phyloP scores from a whole-genome alignment of 208 protist species.

The Trypanosomatidae sp. region DNA sequence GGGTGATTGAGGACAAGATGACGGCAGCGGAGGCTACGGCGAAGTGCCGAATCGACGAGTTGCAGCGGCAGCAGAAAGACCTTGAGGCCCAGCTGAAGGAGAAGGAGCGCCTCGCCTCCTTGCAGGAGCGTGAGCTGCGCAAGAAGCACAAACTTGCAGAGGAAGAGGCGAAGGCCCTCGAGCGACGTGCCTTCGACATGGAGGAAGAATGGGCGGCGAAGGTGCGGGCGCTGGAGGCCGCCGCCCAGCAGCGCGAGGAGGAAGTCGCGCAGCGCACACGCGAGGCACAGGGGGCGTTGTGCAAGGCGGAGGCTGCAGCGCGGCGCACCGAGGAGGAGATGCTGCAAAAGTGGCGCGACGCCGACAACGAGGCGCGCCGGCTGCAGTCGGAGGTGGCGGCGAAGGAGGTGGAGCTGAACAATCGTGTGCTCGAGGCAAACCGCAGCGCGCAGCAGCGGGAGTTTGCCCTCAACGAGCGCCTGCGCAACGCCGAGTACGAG shows the following conservation, averaged over 20 bases:
- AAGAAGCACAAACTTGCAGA: constrained; percentile 33
- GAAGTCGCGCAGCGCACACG: constrained; percentile 35
- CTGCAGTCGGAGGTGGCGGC: constrained; percentile 47
- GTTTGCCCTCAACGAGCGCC: constrained; percentile 39
- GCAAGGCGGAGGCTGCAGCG: constrained; percentile 40
- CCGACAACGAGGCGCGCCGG: constrained; percentile 41
- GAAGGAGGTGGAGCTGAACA: constrained; percentile 61
- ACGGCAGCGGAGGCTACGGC: constrained; percentile 38
- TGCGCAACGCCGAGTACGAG: constrained; percentile 44
- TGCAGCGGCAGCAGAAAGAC: constrained; percentile 50
- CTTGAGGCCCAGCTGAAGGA: constrained; percentile 47
- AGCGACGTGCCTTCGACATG: constrained; percentile 29
- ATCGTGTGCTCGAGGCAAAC: constrained; percentile 49
- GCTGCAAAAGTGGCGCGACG: constrained; percentile 42
- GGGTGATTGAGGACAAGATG: constrained; percentile 50
- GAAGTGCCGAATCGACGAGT: constrained; percentile 48
- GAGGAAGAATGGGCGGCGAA: constrained; percentile 57
- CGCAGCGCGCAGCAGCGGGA: constrained; percentile 38
- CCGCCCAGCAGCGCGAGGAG: constrained; percentile 38
- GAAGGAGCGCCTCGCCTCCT: constrained; percentile 37
- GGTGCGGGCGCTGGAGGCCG: constrained; percentile 43
- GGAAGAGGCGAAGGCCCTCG: constrained; percentile 40
- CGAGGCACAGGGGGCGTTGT: constrained; percentile 44
- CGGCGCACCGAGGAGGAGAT: constrained; percentile 47
- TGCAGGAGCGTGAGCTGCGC: constrained; percentile 50